Base-by-base conservation (phyloP, 2,329 filamentous ascomycete species). In the Pseudocercospora vitis region DNA sequence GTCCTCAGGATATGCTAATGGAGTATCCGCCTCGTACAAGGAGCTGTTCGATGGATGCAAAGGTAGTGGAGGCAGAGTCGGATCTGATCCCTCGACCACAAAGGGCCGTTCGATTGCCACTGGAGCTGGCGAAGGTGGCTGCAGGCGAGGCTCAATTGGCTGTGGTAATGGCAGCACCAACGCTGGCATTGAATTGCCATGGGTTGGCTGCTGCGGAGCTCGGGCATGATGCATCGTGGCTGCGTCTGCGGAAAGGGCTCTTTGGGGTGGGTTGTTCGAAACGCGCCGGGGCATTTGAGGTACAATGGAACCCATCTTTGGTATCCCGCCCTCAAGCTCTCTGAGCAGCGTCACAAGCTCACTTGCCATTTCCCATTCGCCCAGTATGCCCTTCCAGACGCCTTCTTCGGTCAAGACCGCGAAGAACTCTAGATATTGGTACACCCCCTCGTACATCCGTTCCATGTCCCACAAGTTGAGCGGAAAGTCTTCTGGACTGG, bases 381-480 rank as follows among this genome's bases (percentile, higher is more conserved):
- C 89, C 32, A 97, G 81, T 58, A 95, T 86, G 35, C 84, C 81
- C 58, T 95, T 89, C 77, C 90, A 90, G 47, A 89, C 86, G 37
- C 86, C 81, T 64, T 92, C 87, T 66, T 96, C 91, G 0, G 89
- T 91, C 23, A 96, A 82, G 0, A 94, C 91, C 12, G 88, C 90
- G 50, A 96, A 87, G 69, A 97, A 95, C 64, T 96, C 91, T 1
- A 97, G 82, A 67, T 95, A 96, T 70, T 96, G 91, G 48, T 91
- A 90, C 1, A 97, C 83, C 0, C 92, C 92, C 66, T 97, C 92
- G 70, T 95, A 96, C 54, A 95, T 92, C 11, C 92, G 84, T 70
- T 97, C 92, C 87, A 97, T 95, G 65, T 97, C 92, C 92, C 92
- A 97, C 42, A 91, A 81, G 65, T 97, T 95, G 1, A 96, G 85